Percentiles rank a stretch among this genome's conserved stretches.
phyloP scores from a whole-genome alignment of 257 asterid species.

The Dorcoceras hygrometricum region DNA sequence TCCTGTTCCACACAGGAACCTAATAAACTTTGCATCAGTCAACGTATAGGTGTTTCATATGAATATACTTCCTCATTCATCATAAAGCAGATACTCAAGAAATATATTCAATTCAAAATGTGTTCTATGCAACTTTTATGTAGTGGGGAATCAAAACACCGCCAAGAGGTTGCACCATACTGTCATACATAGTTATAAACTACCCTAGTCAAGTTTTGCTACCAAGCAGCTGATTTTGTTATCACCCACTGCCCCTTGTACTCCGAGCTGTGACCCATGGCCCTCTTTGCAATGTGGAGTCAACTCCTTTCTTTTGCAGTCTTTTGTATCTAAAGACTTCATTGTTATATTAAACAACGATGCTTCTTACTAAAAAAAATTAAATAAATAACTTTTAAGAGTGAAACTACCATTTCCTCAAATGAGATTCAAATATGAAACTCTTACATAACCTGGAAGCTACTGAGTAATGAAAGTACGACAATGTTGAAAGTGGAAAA shows the following conservation, averaged over 20 bases:
- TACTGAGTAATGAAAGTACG: background rate
- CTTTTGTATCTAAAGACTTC: too few species aligned
- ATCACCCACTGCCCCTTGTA: too few species aligned
- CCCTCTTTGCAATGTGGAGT: too few species aligned
- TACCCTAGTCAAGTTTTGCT: background rate
- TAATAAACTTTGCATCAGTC: background rate
- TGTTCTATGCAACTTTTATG: background rate
- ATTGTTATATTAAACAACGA: too few species aligned
- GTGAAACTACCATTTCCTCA: background rate
- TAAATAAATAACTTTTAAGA: too few species aligned
- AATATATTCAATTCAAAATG: background rate
- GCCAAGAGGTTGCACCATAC: background rate
- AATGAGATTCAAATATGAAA: background rate
- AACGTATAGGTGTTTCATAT: background rate
- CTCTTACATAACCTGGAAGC: background rate
- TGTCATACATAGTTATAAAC: background rate
- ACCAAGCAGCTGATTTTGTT: too few species aligned
- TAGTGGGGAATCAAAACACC: background rate
- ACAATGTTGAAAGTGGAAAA: slow-evolving; percentile 9
- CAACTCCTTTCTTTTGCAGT: too few species aligned
- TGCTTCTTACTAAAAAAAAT: too few species aligned
- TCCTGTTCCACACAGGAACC: background rate
- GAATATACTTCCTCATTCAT: background rate
- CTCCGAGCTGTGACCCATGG: too few species aligned
- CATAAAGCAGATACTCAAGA: background rate